Evolutionary conservation across 345 rosid genomes (phyloP).

Genomic region (Brassica incana): DNA sequence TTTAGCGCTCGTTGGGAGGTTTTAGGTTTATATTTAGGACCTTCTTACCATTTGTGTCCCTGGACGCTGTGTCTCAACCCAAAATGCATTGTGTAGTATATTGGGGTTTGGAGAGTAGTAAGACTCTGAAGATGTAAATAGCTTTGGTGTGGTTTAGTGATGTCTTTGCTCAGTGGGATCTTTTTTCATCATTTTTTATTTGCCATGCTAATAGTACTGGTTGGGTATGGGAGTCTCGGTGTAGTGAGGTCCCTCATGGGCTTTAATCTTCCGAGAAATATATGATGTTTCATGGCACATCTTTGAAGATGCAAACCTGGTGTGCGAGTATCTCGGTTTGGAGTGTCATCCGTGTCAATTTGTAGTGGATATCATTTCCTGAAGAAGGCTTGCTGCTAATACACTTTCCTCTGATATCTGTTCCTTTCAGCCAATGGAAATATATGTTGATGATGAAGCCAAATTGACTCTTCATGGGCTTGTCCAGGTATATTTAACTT

Average conservation of each 20-base stretch:
- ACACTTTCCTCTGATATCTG: conserved; percentile 68
- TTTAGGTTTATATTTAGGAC: background rate
- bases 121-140: background rate
- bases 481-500: conserved; percentile 63
- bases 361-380: conserved; percentile 67
- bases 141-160: background rate
- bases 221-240: conserved; percentile 3
- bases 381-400: conserved; percentile 67
- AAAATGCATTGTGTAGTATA: conserved; percentile 3
- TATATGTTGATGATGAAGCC: conserved; percentile 97
- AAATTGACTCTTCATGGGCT: conserved; percentile 99
- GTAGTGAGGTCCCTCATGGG: background rate
- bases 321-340: conserved; percentile 52
- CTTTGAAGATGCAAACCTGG: conserved; percentile 49
- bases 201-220: background rate
- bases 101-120: background rate
- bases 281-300: conserved; percentile 13
- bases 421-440: conserved; percentile 99
- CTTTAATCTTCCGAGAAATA: background rate
- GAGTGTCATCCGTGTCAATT: conserved; percentile 57
- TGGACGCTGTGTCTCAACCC: background rate
- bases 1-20: conserved; percentile 41
- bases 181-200: background rate
- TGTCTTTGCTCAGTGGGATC: background rate
- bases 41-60: background rate